Evolutionary conservation across 305 asterid species (phyloP).

Genomic region (Petunia hybrid): DNA sequence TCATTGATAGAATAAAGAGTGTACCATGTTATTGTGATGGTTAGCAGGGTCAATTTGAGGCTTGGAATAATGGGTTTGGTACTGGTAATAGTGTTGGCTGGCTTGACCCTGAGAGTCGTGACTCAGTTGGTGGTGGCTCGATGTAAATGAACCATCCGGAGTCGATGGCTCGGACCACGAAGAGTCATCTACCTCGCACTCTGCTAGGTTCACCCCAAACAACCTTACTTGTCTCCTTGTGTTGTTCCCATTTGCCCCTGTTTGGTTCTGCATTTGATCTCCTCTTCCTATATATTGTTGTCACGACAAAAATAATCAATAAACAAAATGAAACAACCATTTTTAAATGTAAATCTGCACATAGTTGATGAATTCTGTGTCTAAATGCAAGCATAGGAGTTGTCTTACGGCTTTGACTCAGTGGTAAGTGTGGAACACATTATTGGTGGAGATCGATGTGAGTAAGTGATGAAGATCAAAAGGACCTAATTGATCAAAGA

Average conservation of each 20-base stretch:
- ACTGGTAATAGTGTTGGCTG: constrained; percentile 30
- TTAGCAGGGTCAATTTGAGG: constrained; percentile 20
- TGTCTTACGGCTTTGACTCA: neutral
- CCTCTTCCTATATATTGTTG: constrained; percentile 25
- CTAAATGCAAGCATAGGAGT: too few relatives aligned
- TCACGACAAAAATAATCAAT: neutral
- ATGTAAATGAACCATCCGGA: constrained; percentile 37
- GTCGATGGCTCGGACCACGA: constrained; percentile 36
- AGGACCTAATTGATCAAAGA: neutral
- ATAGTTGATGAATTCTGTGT: neutral
- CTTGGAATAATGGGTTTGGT: constrained; percentile 34
- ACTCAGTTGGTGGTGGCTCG: constrained; percentile 35
- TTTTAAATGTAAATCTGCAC: neutral
- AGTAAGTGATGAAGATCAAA: too few relatives aligned
- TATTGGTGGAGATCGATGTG: neutral
- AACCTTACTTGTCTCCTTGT: constrained; percentile 47
- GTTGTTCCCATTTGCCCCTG: constrained; percentile 34
- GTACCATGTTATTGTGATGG: constrained; percentile 52
- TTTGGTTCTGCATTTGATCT: constrained; percentile 33
- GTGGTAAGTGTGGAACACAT: too few relatives aligned
- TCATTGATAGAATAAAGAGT: constrained; percentile 33
- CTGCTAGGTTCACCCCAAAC: constrained; percentile 53
- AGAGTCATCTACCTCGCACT: constrained; percentile 41
- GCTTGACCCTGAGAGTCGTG: neutral
- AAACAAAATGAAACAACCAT: neutral